Conservation (phyloP, 257 asterid genomes). For the Echium plantagineum region DNA sequence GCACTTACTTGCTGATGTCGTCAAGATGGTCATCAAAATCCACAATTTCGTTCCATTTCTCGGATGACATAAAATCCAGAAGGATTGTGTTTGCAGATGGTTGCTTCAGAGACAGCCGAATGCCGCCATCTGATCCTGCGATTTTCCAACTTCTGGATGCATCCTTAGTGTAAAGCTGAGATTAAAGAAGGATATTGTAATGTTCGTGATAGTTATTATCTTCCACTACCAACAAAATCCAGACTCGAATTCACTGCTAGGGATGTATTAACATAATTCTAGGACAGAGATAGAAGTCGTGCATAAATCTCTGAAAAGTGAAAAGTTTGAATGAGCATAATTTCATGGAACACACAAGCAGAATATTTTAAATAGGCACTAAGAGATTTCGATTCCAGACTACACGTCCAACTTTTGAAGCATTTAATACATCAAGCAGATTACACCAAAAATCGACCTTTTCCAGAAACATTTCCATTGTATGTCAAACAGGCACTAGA, state of each 20-base stretch:
- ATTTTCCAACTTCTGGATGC: slow-evolving; percentile 81
- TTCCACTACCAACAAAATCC: background rate
- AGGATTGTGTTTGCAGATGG: slow-evolving; percentile 81
- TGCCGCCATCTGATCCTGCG: slow-evolving; percentile 50
- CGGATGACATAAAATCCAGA: slow-evolving; percentile 67
- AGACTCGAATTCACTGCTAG: background rate
- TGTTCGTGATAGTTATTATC: background rate
- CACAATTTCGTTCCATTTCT: slow-evolving; percentile 60
- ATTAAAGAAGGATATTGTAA: slow-evolving; percentile 1
- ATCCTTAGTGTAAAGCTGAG: slow-evolving; percentile 70
- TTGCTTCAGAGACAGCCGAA: slow-evolving; percentile 50
- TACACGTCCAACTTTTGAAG: too few relatives aligned
- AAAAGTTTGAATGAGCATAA: too few relatives aligned
- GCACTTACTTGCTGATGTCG: slow-evolving; percentile 77
- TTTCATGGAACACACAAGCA: background rate
- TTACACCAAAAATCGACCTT: too few relatives aligned
- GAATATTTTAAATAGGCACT: too few relatives aligned
- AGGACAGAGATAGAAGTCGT: background rate
- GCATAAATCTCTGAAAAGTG: background rate
- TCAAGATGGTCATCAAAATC: slow-evolving; percentile 97
- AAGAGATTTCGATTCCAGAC: too few relatives aligned
- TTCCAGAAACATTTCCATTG: too few relatives aligned
- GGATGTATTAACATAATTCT: background rate
- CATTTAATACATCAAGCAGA: too few relatives aligned
- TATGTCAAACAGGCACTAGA: background rate